Conservation (phyloP, 768 basidiomycete genomes). For the Hygrocybe coccinea region DNA sequence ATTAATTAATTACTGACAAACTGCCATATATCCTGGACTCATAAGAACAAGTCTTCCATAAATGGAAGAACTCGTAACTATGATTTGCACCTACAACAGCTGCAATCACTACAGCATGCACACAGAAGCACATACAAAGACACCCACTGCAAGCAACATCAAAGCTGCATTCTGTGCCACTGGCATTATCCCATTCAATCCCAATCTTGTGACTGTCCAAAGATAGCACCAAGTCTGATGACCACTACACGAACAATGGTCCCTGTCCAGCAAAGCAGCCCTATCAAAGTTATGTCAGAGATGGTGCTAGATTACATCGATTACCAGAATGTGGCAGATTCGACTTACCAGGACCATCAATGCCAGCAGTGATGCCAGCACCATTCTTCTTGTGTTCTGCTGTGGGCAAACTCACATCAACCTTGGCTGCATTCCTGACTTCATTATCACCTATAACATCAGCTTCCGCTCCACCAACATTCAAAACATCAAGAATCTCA, state of each 20-base stretch:
- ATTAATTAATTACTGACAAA: too few relatives aligned
- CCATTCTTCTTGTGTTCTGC: neutral
- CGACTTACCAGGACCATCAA: neutral
- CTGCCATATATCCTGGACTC: too few relatives aligned
- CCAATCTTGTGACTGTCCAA: slow-evolving; percentile 13
- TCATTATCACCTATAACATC: slow-evolving; percentile 4
- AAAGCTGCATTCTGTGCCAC: slow-evolving; percentile 19
- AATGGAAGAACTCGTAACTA: too few relatives aligned
- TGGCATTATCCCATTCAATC: slow-evolving; percentile 18
- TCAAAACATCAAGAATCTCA: slow-evolving; percentile 1
- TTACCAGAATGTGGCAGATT: neutral
- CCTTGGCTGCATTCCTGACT: slow-evolving; percentile 3
- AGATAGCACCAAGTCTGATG: slow-evolving; percentile 20
- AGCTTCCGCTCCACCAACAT: neutral
- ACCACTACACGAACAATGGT: slow-evolving; percentile 14
- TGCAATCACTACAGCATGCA: too few relatives aligned
- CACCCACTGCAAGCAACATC: slow-evolving; percentile 6
- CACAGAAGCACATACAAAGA: too few relatives aligned
- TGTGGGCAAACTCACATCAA: neutral
- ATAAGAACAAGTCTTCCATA: too few relatives aligned
- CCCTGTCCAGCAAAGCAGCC: slow-evolving; percentile 20
- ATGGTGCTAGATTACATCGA: slow-evolving; percentile 5
- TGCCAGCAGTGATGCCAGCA: neutral
- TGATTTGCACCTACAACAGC: too few relatives aligned
- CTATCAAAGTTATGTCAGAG: slow-evolving; percentile 16